Evolutionary conservation across 2,329 filamentous ascomycete genomes (phyloP).

Genomic region (Colletotrichum abscissum): DNA sequence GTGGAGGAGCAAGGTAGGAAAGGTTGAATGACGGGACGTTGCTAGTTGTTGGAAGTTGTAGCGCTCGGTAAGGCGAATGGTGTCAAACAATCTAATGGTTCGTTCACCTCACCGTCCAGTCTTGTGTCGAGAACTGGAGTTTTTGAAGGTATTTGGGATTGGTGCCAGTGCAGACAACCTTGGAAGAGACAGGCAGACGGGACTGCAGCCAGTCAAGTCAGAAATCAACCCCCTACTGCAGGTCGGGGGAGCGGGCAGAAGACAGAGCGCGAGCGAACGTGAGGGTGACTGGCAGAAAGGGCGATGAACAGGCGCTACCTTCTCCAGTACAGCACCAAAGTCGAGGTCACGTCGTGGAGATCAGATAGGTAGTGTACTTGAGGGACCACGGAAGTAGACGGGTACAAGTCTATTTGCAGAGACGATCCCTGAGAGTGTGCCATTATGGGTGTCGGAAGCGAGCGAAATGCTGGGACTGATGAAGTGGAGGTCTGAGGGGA

Average conservation of each 20-base stretch:
- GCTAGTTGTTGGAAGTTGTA: slow-evolving; percentile 7
- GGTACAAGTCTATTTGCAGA: slow-evolving; percentile 17
- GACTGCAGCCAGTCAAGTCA: slow-evolving; percentile 1
- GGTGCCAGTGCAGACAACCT: neutral
- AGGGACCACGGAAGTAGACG: neutral
- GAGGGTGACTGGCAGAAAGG: slow-evolving; percentile 1
- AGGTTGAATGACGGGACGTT: no score
- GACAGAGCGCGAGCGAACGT: slow-evolving; percentile 15
- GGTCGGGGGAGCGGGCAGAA: slow-evolving; percentile 26
- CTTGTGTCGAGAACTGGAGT: slow-evolving; percentile 5
- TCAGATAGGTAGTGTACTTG: slow-evolving; percentile 28
- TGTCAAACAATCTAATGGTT: neutral
- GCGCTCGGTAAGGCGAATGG: slow-evolving; percentile 6
- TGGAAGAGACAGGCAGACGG: neutral
- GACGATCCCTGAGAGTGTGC: slow-evolving; percentile 10
- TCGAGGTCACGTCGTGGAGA: slow-evolving; percentile 30
- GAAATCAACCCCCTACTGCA: slow-evolving; percentile 19
- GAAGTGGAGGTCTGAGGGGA: slow-evolving; percentile 14
- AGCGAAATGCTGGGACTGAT: slow-evolving; percentile 8
- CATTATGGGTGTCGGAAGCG: neutral
- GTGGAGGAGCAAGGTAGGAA: neutral
- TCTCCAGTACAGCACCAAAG: neutral
- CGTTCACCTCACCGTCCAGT: neutral
- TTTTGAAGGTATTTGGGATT: slow-evolving; percentile 13
- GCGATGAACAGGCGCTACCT: slow-evolving; percentile 28